These are phyloP conservation scores for Pseudotsuga menziesii DNA, from an alignment of 75 land plant genomes.

Conservation along the genomic window DNA sequence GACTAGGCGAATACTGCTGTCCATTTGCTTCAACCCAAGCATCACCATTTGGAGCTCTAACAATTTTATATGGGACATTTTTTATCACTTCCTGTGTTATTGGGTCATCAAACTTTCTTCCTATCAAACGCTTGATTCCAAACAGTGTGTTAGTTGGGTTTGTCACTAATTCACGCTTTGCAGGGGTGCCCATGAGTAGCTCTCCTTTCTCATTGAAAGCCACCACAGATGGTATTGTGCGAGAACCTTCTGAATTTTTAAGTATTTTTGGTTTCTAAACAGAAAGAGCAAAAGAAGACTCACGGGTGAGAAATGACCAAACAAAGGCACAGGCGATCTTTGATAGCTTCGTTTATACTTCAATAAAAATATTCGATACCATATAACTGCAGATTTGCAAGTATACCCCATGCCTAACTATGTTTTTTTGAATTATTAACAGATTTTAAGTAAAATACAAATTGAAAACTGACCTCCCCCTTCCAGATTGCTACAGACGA, in stretches of 20 bases:
- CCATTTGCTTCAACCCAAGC: too few species aligned
- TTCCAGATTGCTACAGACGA: constrained; percentile 56
- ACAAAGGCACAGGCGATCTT: background rate
- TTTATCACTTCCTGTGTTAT: too few species aligned
- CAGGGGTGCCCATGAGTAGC: constrained; percentile 60
- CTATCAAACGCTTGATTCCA: constrained; percentile 72
- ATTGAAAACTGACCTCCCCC: constrained; percentile 39
- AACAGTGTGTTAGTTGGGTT: constrained; percentile 60
- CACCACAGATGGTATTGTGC: constrained; percentile 78
- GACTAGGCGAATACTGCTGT: too few species aligned
- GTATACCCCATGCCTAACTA: background rate
- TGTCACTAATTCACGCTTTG: constrained; percentile 67
- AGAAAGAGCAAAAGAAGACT: background rate
- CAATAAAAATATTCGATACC: background rate
- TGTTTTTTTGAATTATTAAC: background rate
- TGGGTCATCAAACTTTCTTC: constrained; percentile 62
- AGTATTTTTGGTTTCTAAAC: constrained; percentile 49
- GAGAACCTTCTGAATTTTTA: constrained; percentile 61
- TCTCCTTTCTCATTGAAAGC: constrained; percentile 61
- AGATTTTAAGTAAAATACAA: background rate
- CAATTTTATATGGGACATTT: too few species aligned
- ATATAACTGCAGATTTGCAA: background rate
- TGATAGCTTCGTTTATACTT: background rate
- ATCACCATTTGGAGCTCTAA: too few species aligned
- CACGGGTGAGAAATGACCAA: background rate